These are phyloP conservation scores for Pseudogymnoascus sp. DNA, from an alignment of 2,329 filamentous ascomycete species.

Conservation along the genomic window DNA sequence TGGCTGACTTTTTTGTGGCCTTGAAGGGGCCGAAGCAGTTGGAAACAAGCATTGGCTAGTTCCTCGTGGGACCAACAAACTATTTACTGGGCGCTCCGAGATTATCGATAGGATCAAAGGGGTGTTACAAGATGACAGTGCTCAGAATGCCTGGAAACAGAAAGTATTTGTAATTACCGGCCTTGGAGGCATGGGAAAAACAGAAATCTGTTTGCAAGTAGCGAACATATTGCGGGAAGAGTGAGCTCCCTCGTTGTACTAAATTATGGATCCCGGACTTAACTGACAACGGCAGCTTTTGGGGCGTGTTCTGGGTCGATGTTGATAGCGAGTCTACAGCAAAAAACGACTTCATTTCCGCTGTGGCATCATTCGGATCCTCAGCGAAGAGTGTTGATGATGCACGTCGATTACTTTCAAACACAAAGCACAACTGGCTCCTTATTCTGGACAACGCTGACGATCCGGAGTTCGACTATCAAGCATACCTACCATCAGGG, in stretches of 20 bases:
- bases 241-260: background rate
- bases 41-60: conserved; percentile 16
- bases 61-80: conserved; percentile 15
- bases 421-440: conserved; percentile 25
- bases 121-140: background rate
- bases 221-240: conserved; percentile 10
- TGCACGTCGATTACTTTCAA: conserved; percentile 20
- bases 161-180: conserved; percentile 21
- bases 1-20: background rate
- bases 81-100: conserved; percentile 19
- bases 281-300: conserved; percentile 16
- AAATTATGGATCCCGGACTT: background rate
- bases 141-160: conserved; percentile 10
- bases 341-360: conserved; percentile 11
- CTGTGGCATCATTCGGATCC: conserved; percentile 10
- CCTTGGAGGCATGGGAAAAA: conserved; percentile 29
- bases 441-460: conserved; percentile 39
- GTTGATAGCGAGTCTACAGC: conserved; percentile 13
- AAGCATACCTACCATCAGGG: conserved; percentile 25
- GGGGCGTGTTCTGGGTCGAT: conserved; percentile 20
- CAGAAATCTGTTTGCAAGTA: conserved; percentile 21
- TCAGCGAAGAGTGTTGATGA: conserved; percentile 2
- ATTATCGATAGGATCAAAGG: conserved; percentile 15
- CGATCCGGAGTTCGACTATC: conserved; percentile 25
- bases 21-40: background rate